phyloP scores from a whole-genome alignment of 2,329 filamentous ascomycete genomes.

The Neobulgaria alba region DNA sequence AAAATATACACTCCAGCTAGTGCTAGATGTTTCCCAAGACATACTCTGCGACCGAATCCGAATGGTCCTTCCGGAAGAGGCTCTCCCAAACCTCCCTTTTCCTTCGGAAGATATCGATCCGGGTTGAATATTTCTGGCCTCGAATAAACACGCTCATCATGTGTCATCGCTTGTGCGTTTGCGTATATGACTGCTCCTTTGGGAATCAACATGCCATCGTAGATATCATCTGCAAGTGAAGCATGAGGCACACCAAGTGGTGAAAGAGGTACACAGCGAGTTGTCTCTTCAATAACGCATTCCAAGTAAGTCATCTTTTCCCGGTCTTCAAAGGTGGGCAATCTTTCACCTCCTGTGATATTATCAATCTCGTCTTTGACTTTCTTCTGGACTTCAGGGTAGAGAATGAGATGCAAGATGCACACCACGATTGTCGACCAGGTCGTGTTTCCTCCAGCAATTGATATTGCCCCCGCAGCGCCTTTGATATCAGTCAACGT shows the following conservation, averaged over 20 bases:
- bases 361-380: slow-evolving; percentile 38
- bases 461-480: slow-evolving; percentile 39
- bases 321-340: slow-evolving; percentile 40
- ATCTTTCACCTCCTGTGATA: slow-evolving; percentile 36
- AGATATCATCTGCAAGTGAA: slow-evolving; percentile 45
- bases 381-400: slow-evolving; percentile 37
- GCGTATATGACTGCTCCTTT: slow-evolving; percentile 42
- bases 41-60: slow-evolving; percentile 42
- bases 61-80: slow-evolving; percentile 40
- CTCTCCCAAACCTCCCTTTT: slow-evolving; percentile 35
- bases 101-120: slow-evolving; percentile 35
- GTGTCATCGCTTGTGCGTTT: slow-evolving; percentile 48
- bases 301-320: slow-evolving; percentile 39
- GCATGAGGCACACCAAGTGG: slow-evolving; percentile 47
- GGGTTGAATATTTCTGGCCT: slow-evolving; percentile 39
- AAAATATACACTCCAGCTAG: slow-evolving; percentile 36
- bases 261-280: slow-evolving; percentile 35
- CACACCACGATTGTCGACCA: slow-evolving; percentile 35
- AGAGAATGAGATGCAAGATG: slow-evolving; percentile 31
- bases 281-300: slow-evolving; percentile 38
- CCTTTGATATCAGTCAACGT: slow-evolving; percentile 30
- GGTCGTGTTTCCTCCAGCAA: slow-evolving; percentile 34
- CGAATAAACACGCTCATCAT: slow-evolving; percentile 35
- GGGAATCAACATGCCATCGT: slow-evolving; percentile 48
- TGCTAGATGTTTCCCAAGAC: slow-evolving; percentile 42